A percentile compares a stretch with the other conserved stretches of the same genome.
phyloP scores from a whole-genome alignment of 768 basidiomycete species.

The Grammothele lineata region DNA sequence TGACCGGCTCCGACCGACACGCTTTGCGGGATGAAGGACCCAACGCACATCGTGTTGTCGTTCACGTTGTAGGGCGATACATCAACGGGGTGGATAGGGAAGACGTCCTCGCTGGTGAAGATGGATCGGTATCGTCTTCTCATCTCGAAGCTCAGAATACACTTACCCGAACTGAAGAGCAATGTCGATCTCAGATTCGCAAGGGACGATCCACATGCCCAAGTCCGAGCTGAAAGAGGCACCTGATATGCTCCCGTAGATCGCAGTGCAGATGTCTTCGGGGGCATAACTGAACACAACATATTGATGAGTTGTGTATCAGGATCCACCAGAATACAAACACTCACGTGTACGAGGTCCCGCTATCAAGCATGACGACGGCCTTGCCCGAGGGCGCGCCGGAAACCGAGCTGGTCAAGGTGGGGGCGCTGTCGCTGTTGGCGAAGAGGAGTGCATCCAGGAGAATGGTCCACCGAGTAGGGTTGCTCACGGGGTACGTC shows the following conservation, averaged over 20 bases:
- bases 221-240: constrained; percentile 49
- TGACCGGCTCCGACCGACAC: constrained; percentile 56
- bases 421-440: constrained; percentile 36
- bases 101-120: constrained; percentile 55
- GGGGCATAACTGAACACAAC: constrained; percentile 59
- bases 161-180: constrained; percentile 74
- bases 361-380: constrained; percentile 74
- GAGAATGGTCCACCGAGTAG: constrained; percentile 72
- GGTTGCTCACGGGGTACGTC: constrained; percentile 65
- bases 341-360: constrained; percentile 74
- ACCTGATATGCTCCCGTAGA: constrained; percentile 64
- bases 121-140: neutral
- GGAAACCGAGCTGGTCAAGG: constrained; percentile 50
- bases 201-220: constrained; percentile 73
- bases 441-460: constrained; percentile 67
- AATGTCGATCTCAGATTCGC: constrained; percentile 68
- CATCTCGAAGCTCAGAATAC: neutral
- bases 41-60: constrained; percentile 54
- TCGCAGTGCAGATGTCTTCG: constrained; percentile 55
- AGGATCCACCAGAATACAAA: neutral
- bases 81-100: constrained; percentile 79
- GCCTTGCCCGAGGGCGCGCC: constrained; percentile 66
- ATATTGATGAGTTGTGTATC: neutral
- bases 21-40: constrained; percentile 67
- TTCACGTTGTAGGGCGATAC: constrained; percentile 46